Percentiles rank a stretch among this genome's conserved stretches.
phyloP scores from a whole-genome alignment of 192 early-diverging fungal genomes.

The Mortierella claussenii region DNA sequence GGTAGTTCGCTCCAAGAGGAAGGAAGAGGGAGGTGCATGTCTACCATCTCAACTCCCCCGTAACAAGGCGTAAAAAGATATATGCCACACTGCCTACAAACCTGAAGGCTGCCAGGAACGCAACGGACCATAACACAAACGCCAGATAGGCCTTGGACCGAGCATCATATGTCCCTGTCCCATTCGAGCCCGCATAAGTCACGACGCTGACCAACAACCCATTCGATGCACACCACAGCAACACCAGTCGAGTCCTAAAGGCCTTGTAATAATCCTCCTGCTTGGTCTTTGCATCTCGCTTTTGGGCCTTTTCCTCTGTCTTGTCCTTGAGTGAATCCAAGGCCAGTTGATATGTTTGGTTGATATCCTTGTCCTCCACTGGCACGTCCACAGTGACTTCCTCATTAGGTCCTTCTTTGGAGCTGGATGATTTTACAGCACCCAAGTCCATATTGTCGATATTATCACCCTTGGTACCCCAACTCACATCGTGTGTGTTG shows the following conservation, averaged over 20 bases:
- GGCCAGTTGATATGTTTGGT: constrained; percentile 83
- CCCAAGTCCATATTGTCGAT: constrained; percentile 76
- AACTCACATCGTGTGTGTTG: constrained; percentile 69
- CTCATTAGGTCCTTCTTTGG: constrained; percentile 75
- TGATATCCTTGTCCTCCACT: constrained; percentile 81
- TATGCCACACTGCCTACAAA: constrained; percentile 77
- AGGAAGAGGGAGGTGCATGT: no score
- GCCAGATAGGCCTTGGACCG: constrained; percentile 61
- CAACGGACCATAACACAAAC: constrained; percentile 84
- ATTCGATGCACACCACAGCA: constrained; percentile 87
- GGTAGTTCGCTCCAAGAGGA: no score
- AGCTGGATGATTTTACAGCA: constrained; percentile 76
- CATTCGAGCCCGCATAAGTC: constrained; percentile 58
- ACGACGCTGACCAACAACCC: constrained; percentile 70
- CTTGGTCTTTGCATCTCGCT: constrained; percentile 78
- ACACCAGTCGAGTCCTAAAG: constrained; percentile 82
- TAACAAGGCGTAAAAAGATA: constrained; percentile 68
- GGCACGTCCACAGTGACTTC: constrained; percentile 82
- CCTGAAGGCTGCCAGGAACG: constrained; percentile 71
- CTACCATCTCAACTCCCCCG: constrained; percentile 60
- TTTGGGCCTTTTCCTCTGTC: constrained; percentile 57
- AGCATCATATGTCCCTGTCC: constrained; percentile 34
- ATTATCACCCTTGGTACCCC: constrained; percentile 97
- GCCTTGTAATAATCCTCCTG: constrained; percentile 84
- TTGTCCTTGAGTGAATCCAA: constrained; percentile 63